Evolutionary conservation across 2,329 filamentous ascomycete genomes (phyloP), one percentile per base, ranked within the genome.

Genomic region (Rugonectria rugulosa): DNA sequence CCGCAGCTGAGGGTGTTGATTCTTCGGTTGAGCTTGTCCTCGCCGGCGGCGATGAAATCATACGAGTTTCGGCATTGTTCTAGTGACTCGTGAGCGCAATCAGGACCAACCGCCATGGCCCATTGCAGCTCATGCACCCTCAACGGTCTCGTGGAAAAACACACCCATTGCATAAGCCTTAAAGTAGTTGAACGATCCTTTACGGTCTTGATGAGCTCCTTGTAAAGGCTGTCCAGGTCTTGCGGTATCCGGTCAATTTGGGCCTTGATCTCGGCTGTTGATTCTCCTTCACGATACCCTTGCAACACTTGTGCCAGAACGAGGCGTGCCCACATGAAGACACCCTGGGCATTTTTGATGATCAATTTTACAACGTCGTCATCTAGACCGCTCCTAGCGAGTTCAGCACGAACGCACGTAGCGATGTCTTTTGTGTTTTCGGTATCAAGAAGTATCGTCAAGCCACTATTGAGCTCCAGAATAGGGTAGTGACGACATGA

Each of bases 291-390:
- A 0, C 19, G 20, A 1, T 64, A 34, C 8, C 70, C 59, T 1
- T 52, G 3, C 1, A 67, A 17, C 10, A 63, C 61, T 11, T 31
- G 37, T 0, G 63, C 32, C 6, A 68, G 57, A 0, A 73, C 70
- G 11, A 77, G 62, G n/a, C 26, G 45, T 0, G 71, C 72, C 75
- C 75, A 77, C 19, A 74, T 57, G 43, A 77, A 77, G 6, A 76
- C 54, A 3, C 74, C 73, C 0, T 44, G 19, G 2, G 74, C 68
- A 11, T 63, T 64, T 3, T 49, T 3, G 3, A 53, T 63, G 17
- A 77, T 71, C 0, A 61, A 15, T 2, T 56, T 20, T 6, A 48
- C 24, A 37, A 68, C 54, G 0, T n/a, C 20, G 20, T 23, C 14
- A 8, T 49, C 11, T 15, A 38, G 19, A 21, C 15, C 5, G 26